These are phyloP conservation scores for Eucalyptus cloeziana DNA, from an alignment of 345 rosid species.

Conservation along the genomic window DNA sequence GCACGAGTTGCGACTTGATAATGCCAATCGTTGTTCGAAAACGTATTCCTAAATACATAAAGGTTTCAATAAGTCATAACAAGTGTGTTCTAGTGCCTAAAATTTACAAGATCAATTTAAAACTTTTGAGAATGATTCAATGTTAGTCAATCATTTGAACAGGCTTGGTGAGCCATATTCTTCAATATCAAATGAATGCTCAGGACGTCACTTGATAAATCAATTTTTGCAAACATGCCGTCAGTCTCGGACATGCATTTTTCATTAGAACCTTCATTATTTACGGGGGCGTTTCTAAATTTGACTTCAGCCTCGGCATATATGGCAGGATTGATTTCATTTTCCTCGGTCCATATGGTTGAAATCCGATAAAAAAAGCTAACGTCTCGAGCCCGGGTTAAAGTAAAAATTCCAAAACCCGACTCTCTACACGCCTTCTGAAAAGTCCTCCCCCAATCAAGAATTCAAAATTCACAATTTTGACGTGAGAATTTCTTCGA, in stretches of 20 bases:
- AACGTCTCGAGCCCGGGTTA: background rate
- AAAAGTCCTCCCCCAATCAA: background rate
- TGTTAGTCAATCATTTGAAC: background rate
- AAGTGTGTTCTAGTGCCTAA: background rate
- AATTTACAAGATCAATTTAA: background rate
- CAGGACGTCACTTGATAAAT: background rate
- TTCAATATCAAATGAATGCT: background rate
- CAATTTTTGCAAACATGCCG: background rate
- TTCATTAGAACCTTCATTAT: background rate
- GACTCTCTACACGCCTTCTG: background rate
- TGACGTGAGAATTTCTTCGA: background rate
- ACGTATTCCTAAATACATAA: rapidly evolving
- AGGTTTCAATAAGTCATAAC: background rate
- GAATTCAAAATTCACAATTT: background rate
- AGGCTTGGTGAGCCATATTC: background rate
- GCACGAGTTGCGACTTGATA: background rate
- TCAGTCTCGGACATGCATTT: background rate
- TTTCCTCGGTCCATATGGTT: background rate
- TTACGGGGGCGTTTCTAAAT: background rate
- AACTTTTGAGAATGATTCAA: background rate
- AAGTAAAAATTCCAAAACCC: background rate
- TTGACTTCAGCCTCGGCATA: background rate
- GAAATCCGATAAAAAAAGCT: background rate
- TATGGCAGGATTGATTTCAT: background rate
- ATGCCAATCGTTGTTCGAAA: background rate